phyloP scores from a whole-genome alignment of 2,329 filamentous ascomycete genomes.

The Neopestalotiopsis clavispora region DNA sequence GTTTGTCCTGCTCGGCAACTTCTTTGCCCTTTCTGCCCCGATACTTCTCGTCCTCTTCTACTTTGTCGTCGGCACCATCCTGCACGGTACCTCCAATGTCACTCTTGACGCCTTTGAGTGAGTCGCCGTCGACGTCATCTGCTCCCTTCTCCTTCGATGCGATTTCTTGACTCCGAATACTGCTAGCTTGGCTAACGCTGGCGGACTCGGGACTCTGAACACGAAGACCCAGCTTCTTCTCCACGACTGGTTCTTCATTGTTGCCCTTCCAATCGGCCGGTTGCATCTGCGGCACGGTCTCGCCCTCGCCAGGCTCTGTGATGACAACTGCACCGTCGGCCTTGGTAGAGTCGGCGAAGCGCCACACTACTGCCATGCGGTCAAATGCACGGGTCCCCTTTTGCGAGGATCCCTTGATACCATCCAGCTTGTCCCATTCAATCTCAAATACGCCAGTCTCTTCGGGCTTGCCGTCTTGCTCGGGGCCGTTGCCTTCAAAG shows the following conservation, averaged over 20 bases:
- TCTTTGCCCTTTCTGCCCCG: constrained; percentile 17
- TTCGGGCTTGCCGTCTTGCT: constrained; percentile 67
- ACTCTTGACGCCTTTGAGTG: constrained; percentile 18
- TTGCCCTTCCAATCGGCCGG: constrained; percentile 78
- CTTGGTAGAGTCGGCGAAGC: constrained; percentile 41
- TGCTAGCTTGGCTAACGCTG: constrained; percentile 75
- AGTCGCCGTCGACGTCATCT: constrained; percentile 25
- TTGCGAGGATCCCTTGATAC: constrained; percentile 85
- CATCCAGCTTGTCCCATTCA: constrained; percentile 77
- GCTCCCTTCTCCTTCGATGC: constrained; percentile 19
- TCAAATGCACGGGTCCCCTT: constrained; percentile 87
- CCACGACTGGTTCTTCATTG: constrained; percentile 49
- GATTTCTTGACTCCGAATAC: constrained; percentile 52
- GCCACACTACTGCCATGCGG: constrained; percentile 85
- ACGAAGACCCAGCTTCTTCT: constrained; percentile 72
- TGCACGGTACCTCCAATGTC: neutral
- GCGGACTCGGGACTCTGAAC: constrained; percentile 68
- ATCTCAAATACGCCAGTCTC: constrained; percentile 68
- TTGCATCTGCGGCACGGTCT: constrained; percentile 71
- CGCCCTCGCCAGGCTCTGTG: constrained; percentile 67
- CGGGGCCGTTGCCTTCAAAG: constrained; percentile 83
- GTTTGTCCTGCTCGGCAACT: constrained; percentile 24
- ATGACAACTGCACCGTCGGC: constrained; percentile 41
- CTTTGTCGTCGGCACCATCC: neutral
- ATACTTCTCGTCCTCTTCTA: constrained; percentile 5